Evolutionary conservation across 2,329 filamentous ascomycete species (phyloP).

Genomic region (Diaporthe longicolla): DNA sequence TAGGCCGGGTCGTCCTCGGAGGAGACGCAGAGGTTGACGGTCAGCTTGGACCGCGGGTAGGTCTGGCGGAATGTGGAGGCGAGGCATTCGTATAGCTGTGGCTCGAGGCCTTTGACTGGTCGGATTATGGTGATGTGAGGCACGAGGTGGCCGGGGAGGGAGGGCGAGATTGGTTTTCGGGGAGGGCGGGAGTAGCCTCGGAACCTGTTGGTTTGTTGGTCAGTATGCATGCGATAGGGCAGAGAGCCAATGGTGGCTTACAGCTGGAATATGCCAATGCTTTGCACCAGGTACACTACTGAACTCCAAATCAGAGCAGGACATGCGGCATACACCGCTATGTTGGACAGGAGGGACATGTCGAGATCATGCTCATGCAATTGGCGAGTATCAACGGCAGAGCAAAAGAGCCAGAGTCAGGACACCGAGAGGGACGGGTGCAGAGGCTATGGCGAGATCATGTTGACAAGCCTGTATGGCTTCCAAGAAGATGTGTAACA

Average conservation of each 20-base stretch:
- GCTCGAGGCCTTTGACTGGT: slow-evolving; percentile 93
- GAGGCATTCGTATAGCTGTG: slow-evolving; percentile 91
- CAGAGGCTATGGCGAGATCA: not conserved
- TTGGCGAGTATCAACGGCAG: slow-evolving; percentile 2
- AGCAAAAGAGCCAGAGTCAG: slow-evolving; percentile 39
- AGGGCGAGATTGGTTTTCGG: slow-evolving; percentile 64
- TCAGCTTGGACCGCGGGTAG: slow-evolving; percentile 83
- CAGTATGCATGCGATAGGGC: not conserved
- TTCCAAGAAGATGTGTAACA: not conserved
- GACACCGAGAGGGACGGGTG: not conserved
- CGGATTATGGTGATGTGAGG: slow-evolving; percentile 93
- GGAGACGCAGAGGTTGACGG: slow-evolving; percentile 86
- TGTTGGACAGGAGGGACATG: slow-evolving; percentile 50
- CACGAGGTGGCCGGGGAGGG: slow-evolving; percentile 66
- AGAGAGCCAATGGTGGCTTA: slow-evolving; percentile 48
- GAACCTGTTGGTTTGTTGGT: slow-evolving; percentile 57
- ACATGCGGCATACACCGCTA: slow-evolving; percentile 55
- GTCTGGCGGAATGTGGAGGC: slow-evolving; percentile 86
- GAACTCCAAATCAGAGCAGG: slow-evolving; percentile 61
- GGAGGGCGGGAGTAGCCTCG: slow-evolving; percentile 66
- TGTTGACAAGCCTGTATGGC: not conserved
- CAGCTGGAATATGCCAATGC: slow-evolving; percentile 70
- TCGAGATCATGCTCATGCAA: slow-evolving; percentile 32
- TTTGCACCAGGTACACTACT: slow-evolving; percentile 67
- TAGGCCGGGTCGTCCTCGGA: slow-evolving; percentile 82